phyloP scores from a whole-genome alignment of 441 rosid species.

The Croton laevigatus region DNA sequence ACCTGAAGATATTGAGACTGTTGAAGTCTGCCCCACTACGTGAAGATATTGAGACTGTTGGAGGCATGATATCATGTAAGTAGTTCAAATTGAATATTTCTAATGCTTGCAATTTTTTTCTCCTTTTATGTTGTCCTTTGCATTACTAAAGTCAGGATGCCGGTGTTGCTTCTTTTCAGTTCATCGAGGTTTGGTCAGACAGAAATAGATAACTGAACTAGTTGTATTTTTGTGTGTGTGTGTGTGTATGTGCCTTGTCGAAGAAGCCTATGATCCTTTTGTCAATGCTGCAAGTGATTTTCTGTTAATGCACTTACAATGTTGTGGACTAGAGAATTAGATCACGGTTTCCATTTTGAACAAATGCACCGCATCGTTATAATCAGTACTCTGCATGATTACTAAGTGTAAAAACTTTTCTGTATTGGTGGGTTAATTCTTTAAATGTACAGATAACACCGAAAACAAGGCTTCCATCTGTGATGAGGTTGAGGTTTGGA shows the following conservation, averaged over 20 bases:
- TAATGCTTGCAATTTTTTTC: background rate
- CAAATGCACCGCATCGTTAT: background rate
- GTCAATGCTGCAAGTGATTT: constrained; percentile 66
- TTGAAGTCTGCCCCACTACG: background rate
- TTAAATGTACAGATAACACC: background rate
- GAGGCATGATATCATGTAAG: background rate
- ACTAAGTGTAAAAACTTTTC: background rate
- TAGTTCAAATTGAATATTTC: background rate
- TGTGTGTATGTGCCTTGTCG: no score
- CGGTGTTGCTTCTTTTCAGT: background rate
- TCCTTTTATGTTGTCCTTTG: background rate
- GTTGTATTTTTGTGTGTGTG: background rate
- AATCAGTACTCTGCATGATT: background rate
- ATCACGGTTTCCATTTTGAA: background rate
- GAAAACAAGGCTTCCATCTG: background rate
- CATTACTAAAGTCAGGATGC: background rate
- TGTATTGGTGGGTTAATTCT: background rate
- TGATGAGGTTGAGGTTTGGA: background rate
- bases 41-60: background rate
- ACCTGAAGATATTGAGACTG: background rate
- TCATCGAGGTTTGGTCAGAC: background rate
- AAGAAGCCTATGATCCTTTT: constrained; percentile 67
- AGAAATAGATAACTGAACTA: no score
- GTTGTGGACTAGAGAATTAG: background rate
- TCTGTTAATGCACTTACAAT: background rate